Evolutionary conservation across 2,329 filamentous ascomycete species (phyloP).

Genomic region (Lachnellula suecica): DNA sequence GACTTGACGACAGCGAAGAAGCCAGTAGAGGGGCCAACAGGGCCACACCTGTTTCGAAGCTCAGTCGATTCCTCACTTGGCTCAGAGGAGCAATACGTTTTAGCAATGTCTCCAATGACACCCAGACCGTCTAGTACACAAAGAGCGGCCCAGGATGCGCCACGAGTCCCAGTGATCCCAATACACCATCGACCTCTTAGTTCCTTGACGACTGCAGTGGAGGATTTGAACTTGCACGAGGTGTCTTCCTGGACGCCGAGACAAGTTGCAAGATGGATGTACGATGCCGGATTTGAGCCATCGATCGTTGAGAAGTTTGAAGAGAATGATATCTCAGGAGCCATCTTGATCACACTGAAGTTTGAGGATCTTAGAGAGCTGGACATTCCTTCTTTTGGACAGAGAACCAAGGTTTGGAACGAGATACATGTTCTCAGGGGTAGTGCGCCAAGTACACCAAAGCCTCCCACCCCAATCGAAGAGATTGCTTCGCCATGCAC

Average conservation of each 20-base stretch:
- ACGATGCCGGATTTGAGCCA: constrained; percentile 75
- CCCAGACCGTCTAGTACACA: constrained; percentile 53
- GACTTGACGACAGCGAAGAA: constrained; percentile 56
- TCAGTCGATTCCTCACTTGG: constrained; percentile 57
- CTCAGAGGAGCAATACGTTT: constrained; percentile 50
- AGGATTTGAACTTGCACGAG: constrained; percentile 56
- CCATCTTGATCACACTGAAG: constrained; percentile 85
- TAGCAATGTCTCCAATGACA: constrained; percentile 74
- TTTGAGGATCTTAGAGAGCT: constrained; percentile 85
- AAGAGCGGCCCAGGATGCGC: constrained; percentile 23
- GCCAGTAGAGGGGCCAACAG: constrained; percentile 75
- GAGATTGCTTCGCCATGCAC: constrained; percentile 44
- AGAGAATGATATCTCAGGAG: constrained; percentile 87
- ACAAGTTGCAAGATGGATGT: constrained; percentile 85
- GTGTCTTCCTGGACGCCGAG: constrained; percentile 70
- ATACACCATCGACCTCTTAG: constrained; percentile 41
- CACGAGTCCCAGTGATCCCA: constrained; percentile 25
- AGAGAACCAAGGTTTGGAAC: constrained; percentile 77
- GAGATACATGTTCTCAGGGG: constrained; percentile 71
- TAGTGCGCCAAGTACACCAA: constrained; percentile 49
- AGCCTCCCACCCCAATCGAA: constrained; percentile 60
- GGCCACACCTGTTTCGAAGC: constrained; percentile 82
- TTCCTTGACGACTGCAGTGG: constrained; percentile 56
- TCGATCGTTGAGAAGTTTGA: constrained; percentile 80
- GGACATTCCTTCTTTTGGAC: constrained; percentile 77